Conservation (phyloP, 805 yeast species). For the Hanseniaspora taiwanica region DNA sequence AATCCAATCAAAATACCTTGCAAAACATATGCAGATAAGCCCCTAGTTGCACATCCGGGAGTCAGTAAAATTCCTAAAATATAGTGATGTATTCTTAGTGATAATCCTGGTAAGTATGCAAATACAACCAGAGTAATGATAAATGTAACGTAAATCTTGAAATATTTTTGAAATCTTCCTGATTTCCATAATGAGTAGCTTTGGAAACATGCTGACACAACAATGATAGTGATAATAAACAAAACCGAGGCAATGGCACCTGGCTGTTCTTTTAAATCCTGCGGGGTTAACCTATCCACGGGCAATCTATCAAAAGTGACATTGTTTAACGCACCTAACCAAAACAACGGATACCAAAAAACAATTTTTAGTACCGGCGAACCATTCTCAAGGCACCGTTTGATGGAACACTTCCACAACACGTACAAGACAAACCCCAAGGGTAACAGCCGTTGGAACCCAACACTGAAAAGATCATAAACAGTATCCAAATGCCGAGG, state of each 20-base stretch:
- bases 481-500: slow-evolving; percentile 36
- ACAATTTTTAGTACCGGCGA: slow-evolving; percentile 27
- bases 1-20: slow-evolving; percentile 81
- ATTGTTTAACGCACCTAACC: slow-evolving; percentile 78
- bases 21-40: slow-evolving; percentile 54
- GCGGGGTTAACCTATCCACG: slow-evolving; percentile 64
- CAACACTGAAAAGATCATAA: slow-evolving; percentile 54
- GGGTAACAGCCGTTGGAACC: slow-evolving; percentile 66
- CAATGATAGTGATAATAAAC: slow-evolving; percentile 34
- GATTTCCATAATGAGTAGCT: slow-evolving; percentile 71
- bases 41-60: slow-evolving; percentile 75
- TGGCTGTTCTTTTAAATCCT: slow-evolving; percentile 60
- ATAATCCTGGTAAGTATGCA: slow-evolving; percentile 47
- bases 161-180: slow-evolving; percentile 49
- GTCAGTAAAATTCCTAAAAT: slow-evolving; percentile 62
- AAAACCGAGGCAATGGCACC: slow-evolving; percentile 61
- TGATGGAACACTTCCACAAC: slow-evolving; percentile 46
- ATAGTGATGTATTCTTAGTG: slow-evolving; percentile 70
- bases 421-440: slow-evolving; percentile 56
- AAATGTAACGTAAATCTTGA: slow-evolving; percentile 38
- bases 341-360: slow-evolving; percentile 66
- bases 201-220: slow-evolving; percentile 51
- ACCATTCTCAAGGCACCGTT: slow-evolving; percentile 23
- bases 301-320: slow-evolving; percentile 82
- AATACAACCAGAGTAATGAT: slow-evolving; percentile 32